Base-by-base conservation (phyloP, 352 stramenopile species). In the Phytophthora niederhauseri region DNA sequence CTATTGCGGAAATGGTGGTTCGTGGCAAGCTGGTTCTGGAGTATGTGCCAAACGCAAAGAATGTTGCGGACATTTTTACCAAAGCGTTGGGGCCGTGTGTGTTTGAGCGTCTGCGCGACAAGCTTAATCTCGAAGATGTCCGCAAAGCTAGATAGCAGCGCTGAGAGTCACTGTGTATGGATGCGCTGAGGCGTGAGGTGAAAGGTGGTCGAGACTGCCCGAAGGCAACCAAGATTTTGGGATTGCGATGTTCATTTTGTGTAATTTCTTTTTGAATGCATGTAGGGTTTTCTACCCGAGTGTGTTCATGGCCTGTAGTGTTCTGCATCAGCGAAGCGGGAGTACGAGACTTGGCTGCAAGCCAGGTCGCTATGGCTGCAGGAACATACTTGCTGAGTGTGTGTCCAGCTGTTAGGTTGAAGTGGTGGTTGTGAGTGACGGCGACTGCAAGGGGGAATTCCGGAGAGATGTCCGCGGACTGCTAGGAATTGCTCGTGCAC, bases 61-160 rank as follows among this genome's bases (percentile, higher is more conserved):
- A 66, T 58, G 11, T 59, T n/a, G 49, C 48, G 4, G 59, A 66
- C 19, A 46, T 66, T 34, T 66, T 46, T 41, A 66, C 59, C 4
- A 66, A 66, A 34, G 46, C 58, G 31, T 57, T 63, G 26, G 57
- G 57, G 7, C 57, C 57, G 11, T 52, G 24, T 14, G 24, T 53
- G 9, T 64, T 64, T 56, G 45, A 45, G n/a, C 57, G 30, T 15
- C 28, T 57, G 48, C 46, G 58, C 11, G 31, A 57, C 20, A 14
- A 53, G 4, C 55, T 61, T 15, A 52, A 61, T 36, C 14, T 61
- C 1, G 55, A 61, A 61, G 55, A 61, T 15, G 34, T 15, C 34
- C 9, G 34, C 8, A 41, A 17, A 41, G 34, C 34, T 41, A 17
- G 34, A 11, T 8, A 15, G 34, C 34, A 15, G 34, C 34, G 34